Evolutionary conservation across 768 basidiomycete genomes (phyloP), one percentile per base, ranked within the genome.

Genomic region (Tylopilus balloui): DNA sequence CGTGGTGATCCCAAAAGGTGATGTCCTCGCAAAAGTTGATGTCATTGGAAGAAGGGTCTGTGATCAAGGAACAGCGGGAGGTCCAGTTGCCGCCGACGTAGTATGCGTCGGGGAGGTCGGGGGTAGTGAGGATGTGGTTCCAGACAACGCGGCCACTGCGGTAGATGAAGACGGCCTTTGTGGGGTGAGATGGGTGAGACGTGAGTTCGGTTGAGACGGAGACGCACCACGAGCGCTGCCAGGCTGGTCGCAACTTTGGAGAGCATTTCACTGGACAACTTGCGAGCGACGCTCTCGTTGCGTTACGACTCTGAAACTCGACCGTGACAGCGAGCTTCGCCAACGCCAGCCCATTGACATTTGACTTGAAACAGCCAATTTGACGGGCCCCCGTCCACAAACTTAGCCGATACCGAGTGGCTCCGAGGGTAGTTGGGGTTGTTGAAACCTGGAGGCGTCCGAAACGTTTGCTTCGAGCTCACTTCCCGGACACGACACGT

Each of bases 21-120:
- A 71, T 78, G 56, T 88, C 86, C 60, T 88, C 86, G 61, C 86
- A 88, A 54, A 77, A 69, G 11, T 61, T 64, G 45, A 75, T 62
- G 50, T 69, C 62, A 12, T 53, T 48, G 8, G 65, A 63, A 24
- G 64, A 47, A 3, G 60, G 61, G 36, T 73, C 70, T 10, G 58
- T 59, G 42, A 80, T 51, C 14, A 71, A 58, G 17, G 63, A 56
- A 59, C 83, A 86, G 37, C 78, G 71, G 0, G 69, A 62, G 21
- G 65, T 55, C 51, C 73, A 78, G 57, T 81, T 60, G 1, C 81
- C 83, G 5, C 69, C 69, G 5, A 68, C 67, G 51, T 80, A 76
- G 62, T 83, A 80, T 3, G 73, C 77, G 3, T 52, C 54, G 6
- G 83, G 77, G 19, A 81, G 72, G 2, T 67, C 45, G n/a, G 77